These are phyloP conservation scores for Auricularia sp. DNA, from an alignment of 768 basidiomycete species.

Conservation along the genomic window DNA sequence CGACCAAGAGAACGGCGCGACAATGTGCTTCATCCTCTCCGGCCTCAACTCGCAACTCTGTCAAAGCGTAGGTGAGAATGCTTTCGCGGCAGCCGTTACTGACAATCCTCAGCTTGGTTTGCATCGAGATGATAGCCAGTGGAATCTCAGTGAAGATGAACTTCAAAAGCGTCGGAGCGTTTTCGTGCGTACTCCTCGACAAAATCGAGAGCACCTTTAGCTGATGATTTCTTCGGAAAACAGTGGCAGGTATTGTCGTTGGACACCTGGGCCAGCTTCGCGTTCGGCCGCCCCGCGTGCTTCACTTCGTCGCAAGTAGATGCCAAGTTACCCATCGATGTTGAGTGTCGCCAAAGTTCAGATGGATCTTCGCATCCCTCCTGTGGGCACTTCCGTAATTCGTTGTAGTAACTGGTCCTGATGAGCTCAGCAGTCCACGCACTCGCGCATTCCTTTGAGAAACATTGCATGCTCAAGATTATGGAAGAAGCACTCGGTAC, in stretches of 20 bases:
- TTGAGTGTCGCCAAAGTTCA: slow-evolving; percentile 41
- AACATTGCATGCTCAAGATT: slow-evolving; percentile 53
- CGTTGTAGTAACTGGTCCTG: too few relatives aligned
- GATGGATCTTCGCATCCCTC: slow-evolving; percentile 22
- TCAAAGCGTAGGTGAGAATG: neutral
- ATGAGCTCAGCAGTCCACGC: slow-evolving; percentile 35
- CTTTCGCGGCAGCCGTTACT: too few relatives aligned
- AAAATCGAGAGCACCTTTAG: neutral
- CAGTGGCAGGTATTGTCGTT: neutral
- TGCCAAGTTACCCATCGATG: slow-evolving; percentile 48
- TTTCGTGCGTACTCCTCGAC: neutral
- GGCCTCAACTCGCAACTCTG: neutral
- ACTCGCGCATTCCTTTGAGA: slow-evolving; percentile 64
- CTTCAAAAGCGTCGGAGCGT: neutral
- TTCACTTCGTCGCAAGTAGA: slow-evolving; percentile 60
- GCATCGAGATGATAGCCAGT: neutral
- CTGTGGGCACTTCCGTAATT: slow-evolving; percentile 31
- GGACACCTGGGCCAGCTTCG: slow-evolving; percentile 26
- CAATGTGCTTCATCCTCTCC: neutral
- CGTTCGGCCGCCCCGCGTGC: slow-evolving; percentile 60
- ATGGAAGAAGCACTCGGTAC: slow-evolving; percentile 65
- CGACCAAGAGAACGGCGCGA: neutral
- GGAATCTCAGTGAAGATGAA: neutral
- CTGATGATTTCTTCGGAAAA: neutral
- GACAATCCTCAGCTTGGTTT: neutral